Base-by-base conservation (phyloP, 2,329 filamentous ascomycete genomes). In the Exserohilum rostratum region DNA sequence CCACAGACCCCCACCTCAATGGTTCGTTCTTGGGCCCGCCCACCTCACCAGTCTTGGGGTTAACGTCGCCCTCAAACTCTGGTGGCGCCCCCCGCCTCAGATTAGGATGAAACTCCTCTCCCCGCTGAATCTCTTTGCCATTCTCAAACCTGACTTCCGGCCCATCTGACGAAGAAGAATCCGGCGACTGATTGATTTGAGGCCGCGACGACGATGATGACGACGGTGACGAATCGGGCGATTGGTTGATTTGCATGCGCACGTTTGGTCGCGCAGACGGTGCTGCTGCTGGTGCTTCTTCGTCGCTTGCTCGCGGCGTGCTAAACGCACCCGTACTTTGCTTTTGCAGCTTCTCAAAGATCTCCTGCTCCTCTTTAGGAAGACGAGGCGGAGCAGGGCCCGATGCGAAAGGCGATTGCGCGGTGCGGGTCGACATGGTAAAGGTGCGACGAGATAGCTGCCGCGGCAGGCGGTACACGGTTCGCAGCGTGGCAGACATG, bases 1-100 rank as follows among this genome's bases (percentile, higher is more conserved):
- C 88, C 0, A 68, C 73, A 15, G 83, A 80, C 0, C 92, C 92
- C 93, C 93, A 97, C 66, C 93, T 80, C 72, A 98, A 71, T 46
- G 95, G 95, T 77, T 99, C 93, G 71, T 96, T 98, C 86, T 98
- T 99, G 5, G 95, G 95, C 1, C 95, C 95, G 5, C 95, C 95
- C 10, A 97, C 86, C 82, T 99, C 95, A 20, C 95, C 95, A 1
- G 95, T 99, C 81, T 88, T 89, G 2, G 95, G 95, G 75, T 99
- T 98, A 50, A 82, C 83, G 49, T 98, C 93, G 54, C 95, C 95
- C 64, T 93, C 87, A 68, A 99, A 99, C 78, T 98, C 93, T 1
- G 95, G 93, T 68, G 87, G 85, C 38, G 92, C 89, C 31, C 93
- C 93, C 60, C 87, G 80, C 61, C 88, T 82, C 53, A 93, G 78